A percentile compares a stretch with the other conserved stretches of the same genome.
Conservation (phyloP, 768 basidiomycete species). For the Hygrophorus russula region DNA sequence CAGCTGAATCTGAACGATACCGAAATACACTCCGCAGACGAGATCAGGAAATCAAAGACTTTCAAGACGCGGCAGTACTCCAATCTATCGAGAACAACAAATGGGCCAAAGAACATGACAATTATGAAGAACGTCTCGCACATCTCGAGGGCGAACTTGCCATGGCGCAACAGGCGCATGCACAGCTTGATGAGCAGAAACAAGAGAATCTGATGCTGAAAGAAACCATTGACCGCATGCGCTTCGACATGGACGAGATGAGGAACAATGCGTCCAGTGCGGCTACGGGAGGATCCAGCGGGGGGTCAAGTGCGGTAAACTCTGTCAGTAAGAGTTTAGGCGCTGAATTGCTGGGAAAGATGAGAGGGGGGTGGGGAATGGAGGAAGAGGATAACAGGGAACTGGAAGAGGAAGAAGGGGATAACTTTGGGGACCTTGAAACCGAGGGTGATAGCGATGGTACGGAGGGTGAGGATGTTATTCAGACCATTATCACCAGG, state of each 20-base stretch:
- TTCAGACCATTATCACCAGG: conserved; percentile 83
- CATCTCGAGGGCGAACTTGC: conserved; percentile 64
- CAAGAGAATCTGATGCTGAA: conserved; percentile 88
- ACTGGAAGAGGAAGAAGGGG: conserved; percentile 22
- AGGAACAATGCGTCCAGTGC: conserved; percentile 35
- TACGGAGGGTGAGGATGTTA: conserved; percentile 63
- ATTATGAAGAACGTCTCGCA: conserved; percentile 60
- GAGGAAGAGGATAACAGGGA: conserved; percentile 19
- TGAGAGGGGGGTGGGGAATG: conserved; percentile 33
- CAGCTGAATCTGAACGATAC: conserved; percentile 71
- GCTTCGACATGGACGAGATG: conserved; percentile 91
- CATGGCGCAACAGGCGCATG: conserved; percentile 60
- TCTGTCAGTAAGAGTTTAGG: conserved; percentile 68
- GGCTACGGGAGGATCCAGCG: conserved; percentile 27
- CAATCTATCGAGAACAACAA: conserved; percentile 60
- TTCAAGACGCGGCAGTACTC: conserved; percentile 46
- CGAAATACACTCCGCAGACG: conserved; percentile 63
- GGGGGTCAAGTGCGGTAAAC: conserved; percentile 35
- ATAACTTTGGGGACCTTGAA: conserved; percentile 17
- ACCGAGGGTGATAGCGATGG: conserved; percentile 30
- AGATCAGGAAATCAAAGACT: conserved; percentile 59
- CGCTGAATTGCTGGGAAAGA: conserved; percentile 57
- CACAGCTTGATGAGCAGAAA: conserved; percentile 82
- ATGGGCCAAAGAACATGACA: conserved; percentile 54
- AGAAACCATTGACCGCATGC: conserved; percentile 92